Evolutionary conservation across 495 filamentous ascomycete genomes (phyloP).

Genomic region (Podospora conica): DNA sequence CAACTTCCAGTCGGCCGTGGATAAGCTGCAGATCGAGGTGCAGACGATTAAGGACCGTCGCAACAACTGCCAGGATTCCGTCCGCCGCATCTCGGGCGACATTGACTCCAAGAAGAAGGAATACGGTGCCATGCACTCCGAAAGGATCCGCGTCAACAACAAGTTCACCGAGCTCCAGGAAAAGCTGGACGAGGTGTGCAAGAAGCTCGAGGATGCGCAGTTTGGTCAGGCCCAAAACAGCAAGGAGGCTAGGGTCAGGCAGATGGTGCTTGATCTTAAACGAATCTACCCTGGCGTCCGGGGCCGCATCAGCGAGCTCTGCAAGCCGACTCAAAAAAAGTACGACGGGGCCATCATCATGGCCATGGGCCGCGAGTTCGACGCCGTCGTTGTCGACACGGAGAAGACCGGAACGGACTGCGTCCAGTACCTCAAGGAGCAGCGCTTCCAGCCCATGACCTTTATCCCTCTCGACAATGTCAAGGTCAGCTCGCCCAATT

Average conservation of each 20-base stretch:
- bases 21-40: conserved; percentile 68
- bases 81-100: conserved; percentile 63
- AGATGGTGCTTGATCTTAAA: conserved; percentile 77
- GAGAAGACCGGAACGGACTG: conserved; percentile 92
- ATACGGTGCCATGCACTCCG: conserved; percentile 75
- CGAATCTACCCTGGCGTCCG: conserved; percentile 88
- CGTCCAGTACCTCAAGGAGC: conserved; percentile 88
- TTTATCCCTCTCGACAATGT: conserved; percentile 97
- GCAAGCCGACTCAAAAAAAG: conserved; percentile 93
- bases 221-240: conserved; percentile 77
- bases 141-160: conserved; percentile 70
- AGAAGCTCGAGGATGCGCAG: conserved; percentile 73
- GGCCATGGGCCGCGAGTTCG: conserved; percentile 86
- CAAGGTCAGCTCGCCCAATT: conserved; percentile 81
- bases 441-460: conserved; percentile 74
- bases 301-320: conserved; percentile 84
- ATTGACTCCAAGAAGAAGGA: conserved; percentile 89
- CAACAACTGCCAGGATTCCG: conserved; percentile 48
- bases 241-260: conserved; percentile 67
- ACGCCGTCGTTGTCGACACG: conserved; percentile 92
- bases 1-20: conserved; percentile 60
- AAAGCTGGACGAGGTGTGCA: conserved; percentile 73
- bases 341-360: conserved; percentile 89
- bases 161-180: conserved; percentile 84
- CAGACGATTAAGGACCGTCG: conserved; percentile 62